Evolutionary conservation across 352 stramenopile genomes (phyloP), one percentile per base, ranked within the genome.

Genomic region (Phytophthora capsici): DNA sequence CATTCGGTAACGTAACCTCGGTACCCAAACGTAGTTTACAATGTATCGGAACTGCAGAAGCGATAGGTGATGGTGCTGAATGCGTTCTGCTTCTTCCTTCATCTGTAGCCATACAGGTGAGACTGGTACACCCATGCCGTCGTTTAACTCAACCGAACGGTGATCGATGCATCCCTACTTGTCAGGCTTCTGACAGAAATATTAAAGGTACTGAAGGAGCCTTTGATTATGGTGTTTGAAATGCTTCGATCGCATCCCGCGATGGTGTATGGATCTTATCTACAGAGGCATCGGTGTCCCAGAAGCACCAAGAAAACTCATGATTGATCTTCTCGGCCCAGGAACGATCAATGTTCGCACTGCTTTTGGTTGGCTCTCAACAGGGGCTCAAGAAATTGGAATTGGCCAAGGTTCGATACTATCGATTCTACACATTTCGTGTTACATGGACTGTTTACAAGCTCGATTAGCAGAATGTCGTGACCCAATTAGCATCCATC

Each of bases 401-500:
- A 43, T 62, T 6, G 40, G 40, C 6, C 40, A 54, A 41, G 54
- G 43, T 5, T 62, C 43, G 1, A 46, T 62, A 3, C 19, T 62
- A 4, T 37, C 34, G 3, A 63, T 63, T n/a, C 54, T 36, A 4
- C 54, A 55, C 17, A 63, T 63, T 22, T 13, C 19, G 1, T 47
- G 7, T 14, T 60, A 60, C 52, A 60, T 60, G 52, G 19, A 51
- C 28, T 25, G 17, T n/a, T 9, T 60, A 17, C 28, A 55, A n/a
- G 9, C 28, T 4, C 22, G 13, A 17, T 16, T 36, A 16, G 23
- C 37, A 10, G 3, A 32, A 9, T 41, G 52, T 6, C n/a, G 2
- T 6, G 52, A 50, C 14, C 36, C 52, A 25, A 40, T 59, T 12
- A 2, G 41, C 1, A 43, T 59, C 4, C 25, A 17, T 1, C 52